Conservation (phyloP, 208 protist genomes). For the Histomonas meleagridis region DNA sequence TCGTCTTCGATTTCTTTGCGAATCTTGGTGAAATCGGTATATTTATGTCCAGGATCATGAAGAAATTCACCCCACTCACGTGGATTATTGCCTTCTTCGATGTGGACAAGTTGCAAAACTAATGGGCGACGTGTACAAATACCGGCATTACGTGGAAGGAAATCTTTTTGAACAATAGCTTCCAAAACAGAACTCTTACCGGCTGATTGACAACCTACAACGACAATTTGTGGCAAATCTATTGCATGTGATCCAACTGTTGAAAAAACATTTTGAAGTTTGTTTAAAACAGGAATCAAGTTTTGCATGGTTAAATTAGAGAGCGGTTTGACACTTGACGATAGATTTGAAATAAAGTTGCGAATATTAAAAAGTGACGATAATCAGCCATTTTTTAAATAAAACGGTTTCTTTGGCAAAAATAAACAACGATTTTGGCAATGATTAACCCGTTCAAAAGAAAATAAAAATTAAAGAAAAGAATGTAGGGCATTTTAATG, state of each 20-base stretch:
- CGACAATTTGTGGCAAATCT: conserved; percentile 50
- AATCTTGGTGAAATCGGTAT: conserved; percentile 80
- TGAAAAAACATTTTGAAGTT: conserved; percentile 50
- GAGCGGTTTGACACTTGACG: too few relatives aligned
- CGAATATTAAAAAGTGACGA: too few relatives aligned
- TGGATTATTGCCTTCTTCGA: conserved; percentile 47
- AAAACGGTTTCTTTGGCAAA: too few relatives aligned
- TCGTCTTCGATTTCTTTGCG: conserved; percentile 73
- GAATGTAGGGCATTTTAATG: too few relatives aligned
- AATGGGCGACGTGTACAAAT: conserved; percentile 96
- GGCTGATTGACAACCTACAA: conserved; percentile 48
- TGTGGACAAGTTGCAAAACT: conserved; percentile 81
- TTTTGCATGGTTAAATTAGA: too few relatives aligned
- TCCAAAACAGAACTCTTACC: conserved; percentile 77
- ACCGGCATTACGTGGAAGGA: conserved; percentile 91
- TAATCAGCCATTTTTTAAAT: too few relatives aligned
- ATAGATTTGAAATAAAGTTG: too few relatives aligned
- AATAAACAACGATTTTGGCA: too few relatives aligned
- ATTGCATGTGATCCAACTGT: conserved; percentile 39
- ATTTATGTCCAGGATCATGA: conserved; percentile 70
- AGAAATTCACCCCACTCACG: conserved; percentile 68
- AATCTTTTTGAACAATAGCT: conserved; percentile 91
- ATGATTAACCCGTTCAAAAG: too few relatives aligned
- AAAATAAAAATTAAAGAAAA: too few relatives aligned
- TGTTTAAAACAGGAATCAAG: conserved; percentile 51